These are phyloP conservation scores for Yamadazyma atlantica DNA, from an alignment of 1,139 yeast species.

Conservation along the genomic window DNA sequence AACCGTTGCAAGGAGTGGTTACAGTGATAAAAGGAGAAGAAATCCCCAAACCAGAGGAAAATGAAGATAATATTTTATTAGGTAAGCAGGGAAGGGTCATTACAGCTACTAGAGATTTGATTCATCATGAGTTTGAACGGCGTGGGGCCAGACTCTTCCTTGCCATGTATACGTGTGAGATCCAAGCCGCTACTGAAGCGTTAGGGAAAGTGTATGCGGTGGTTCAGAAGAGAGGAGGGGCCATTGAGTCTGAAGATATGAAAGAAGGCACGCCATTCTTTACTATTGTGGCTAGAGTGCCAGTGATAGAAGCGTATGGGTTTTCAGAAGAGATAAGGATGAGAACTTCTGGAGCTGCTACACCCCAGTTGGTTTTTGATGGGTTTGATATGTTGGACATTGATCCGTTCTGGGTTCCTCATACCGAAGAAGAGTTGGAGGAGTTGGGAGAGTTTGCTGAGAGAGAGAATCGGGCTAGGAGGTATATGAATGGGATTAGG, in stretches of 20 bases:
- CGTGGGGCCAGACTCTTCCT: constrained; percentile 89
- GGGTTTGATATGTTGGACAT: constrained; percentile 85
- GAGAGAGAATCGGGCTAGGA: constrained; percentile 83
- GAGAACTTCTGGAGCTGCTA: constrained; percentile 94
- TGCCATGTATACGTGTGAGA: constrained; percentile 92
- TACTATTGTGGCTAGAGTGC: constrained; percentile 79
- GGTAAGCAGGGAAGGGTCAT: constrained; percentile 70
- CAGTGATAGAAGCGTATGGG: constrained; percentile 96
- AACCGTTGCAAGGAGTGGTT: constrained; percentile 81
- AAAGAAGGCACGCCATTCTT: constrained; percentile 98
- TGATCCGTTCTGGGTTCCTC: constrained; percentile 99
- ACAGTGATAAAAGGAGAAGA: constrained; percentile 37
- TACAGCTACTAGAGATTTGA: constrained; percentile 68
- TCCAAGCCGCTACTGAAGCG: constrained; percentile 93
- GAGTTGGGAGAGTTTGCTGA: constrained; percentile 93
- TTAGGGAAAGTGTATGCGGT: constrained; percentile 95
- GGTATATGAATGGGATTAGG: constrained; percentile 79
- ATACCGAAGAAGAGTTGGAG: constrained; percentile 93
- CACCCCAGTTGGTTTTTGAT: constrained; percentile 88
- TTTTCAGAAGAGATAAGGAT: constrained; percentile 93
- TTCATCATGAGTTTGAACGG: constrained; percentile 66
- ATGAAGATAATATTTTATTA: constrained; percentile 26
- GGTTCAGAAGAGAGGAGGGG: constrained; percentile 84
- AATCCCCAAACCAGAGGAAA: constrained; percentile 29
- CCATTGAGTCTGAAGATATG: constrained; percentile 87